phyloP scores from a whole-genome alignment of 345 rosid genomes.

The Populus ilicifolia region DNA sequence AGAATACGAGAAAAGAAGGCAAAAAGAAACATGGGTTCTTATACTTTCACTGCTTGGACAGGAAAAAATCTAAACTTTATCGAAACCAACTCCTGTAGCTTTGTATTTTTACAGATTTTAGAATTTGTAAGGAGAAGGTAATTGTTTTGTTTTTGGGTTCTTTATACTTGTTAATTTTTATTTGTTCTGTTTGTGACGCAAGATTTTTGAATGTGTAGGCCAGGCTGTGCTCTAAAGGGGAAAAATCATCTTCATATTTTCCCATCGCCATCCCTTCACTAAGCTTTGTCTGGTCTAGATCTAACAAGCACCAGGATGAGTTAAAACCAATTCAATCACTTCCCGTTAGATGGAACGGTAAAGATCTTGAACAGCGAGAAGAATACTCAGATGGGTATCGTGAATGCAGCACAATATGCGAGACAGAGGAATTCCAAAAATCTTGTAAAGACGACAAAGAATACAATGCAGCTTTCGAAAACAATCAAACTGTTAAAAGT shows the following conservation, averaged over 20 bases:
- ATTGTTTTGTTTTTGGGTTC: background rate
- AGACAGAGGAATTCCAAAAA: slow-evolving; percentile 16
- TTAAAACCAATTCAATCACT: slow-evolving; percentile 37
- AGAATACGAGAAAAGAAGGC: background rate
- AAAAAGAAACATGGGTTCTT: background rate
- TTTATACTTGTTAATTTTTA: slow-evolving; percentile 1
- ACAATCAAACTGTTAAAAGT: background rate
- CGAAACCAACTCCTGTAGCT: background rate
- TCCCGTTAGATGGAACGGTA: slow-evolving; percentile 41
- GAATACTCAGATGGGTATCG: slow-evolving; percentile 20
- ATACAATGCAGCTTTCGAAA: background rate
- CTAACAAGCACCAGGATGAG: slow-evolving; percentile 35
- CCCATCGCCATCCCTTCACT: slow-evolving; percentile 34
- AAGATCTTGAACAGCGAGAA: slow-evolving; percentile 30
- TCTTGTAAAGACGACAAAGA: slow-evolving; percentile 12
- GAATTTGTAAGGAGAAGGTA: background rate
- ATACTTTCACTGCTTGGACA: background rate
- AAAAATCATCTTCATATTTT: slow-evolving; percentile 47
- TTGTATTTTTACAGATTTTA: background rate
- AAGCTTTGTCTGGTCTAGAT: slow-evolving; percentile 37
- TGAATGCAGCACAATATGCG: slow-evolving; percentile 17
- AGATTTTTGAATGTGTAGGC: slow-evolving; percentile 55
- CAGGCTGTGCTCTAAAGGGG: slow-evolving; percentile 40
- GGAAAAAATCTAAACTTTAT: background rate
- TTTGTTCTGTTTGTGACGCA: slow-evolving; percentile 16